Evolutionary conservation across 2,329 filamentous ascomycete species (phyloP).

Genomic region (Aspergillus uvarum): DNA sequence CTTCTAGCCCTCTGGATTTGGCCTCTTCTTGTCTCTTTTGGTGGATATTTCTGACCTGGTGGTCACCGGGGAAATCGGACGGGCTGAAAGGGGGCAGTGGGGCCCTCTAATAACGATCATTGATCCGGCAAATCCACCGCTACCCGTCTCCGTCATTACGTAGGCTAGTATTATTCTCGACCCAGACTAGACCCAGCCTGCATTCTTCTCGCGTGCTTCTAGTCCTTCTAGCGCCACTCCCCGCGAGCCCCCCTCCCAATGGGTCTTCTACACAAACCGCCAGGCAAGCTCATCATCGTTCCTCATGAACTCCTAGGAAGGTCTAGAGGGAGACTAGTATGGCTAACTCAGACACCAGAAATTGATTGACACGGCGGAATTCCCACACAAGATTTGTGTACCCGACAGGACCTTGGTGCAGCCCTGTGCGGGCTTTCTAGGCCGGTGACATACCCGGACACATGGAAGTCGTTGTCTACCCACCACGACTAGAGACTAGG

Average conservation of each 20-base stretch:
- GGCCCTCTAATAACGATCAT: constrained; percentile 16
- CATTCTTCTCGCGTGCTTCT: constrained; percentile 23
- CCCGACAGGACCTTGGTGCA: background rate
- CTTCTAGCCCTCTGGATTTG: background rate
- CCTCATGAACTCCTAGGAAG: constrained; percentile 2
- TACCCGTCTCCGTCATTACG: constrained; percentile 22
- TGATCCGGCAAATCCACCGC: constrained; percentile 20
- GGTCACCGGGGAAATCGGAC: constrained; percentile 19
- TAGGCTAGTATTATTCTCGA: constrained; percentile 1
- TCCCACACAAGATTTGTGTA: background rate
- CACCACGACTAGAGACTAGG: background rate
- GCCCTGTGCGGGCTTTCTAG: constrained; percentile 4
- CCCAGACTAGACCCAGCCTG: constrained; percentile 13
- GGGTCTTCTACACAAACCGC: constrained; percentile 4
- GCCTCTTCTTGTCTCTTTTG: background rate
- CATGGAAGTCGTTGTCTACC: background rate
- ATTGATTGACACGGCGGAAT: background rate
- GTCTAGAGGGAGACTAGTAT: background rate
- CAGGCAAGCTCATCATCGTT: constrained; percentile 4
- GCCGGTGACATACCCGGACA: constrained; percentile 2
- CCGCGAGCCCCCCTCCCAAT: constrained; percentile 9
- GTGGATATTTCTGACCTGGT: background rate
- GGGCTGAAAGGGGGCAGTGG: constrained; percentile 21
- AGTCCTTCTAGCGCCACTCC: constrained; percentile 24
- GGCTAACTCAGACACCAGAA: background rate